Conservation (phyloP, 345 rosid species). For the Lumnitzera racemosa region DNA sequence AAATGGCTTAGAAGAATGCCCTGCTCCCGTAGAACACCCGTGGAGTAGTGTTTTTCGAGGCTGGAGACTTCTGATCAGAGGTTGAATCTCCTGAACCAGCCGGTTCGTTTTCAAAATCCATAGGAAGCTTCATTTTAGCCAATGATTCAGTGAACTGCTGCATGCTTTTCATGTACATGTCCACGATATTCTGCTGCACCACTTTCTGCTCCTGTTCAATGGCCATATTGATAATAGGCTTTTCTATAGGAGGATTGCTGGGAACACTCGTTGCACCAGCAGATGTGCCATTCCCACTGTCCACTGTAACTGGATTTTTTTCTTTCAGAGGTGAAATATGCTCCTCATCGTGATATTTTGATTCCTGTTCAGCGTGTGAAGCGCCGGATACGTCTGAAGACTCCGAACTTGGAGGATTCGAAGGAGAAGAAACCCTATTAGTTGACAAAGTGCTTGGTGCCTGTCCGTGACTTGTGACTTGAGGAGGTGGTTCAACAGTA, state of each 20-base stretch:
- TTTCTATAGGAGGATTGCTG: slow-evolving; percentile 12
- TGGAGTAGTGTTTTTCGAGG: slow-evolving; percentile 59
- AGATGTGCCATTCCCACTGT: slow-evolving; percentile 39
- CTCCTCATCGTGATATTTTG: slow-evolving; percentile 38
- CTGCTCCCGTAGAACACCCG: slow-evolving; percentile 98
- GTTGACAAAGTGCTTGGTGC: slow-evolving; percentile 76
- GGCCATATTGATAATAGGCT: slow-evolving; percentile 42
- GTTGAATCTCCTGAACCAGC: slow-evolving; percentile 75
- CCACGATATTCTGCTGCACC: slow-evolving; percentile 92
- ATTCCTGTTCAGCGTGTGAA: slow-evolving; percentile 13
- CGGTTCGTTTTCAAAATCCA: slow-evolving; percentile 67
- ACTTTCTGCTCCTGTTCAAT: slow-evolving; percentile 68
- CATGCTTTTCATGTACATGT: slow-evolving; percentile 99
- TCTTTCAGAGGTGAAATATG: slow-evolving; percentile 36
- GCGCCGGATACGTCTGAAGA: slow-evolving; percentile 31
- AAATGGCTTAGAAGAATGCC: slow-evolving; percentile 78
- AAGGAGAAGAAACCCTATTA: slow-evolving; percentile 70
- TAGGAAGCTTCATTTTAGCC: slow-evolving; percentile 98
- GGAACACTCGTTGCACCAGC: slow-evolving; percentile 31
- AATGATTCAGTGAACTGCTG: slow-evolving; percentile 98
- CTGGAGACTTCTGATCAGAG: slow-evolving; percentile 64
- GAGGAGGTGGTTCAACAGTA: slow-evolving; percentile 36
- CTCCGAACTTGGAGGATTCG: slow-evolving; percentile 52
- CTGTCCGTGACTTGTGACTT: slow-evolving; percentile 46
- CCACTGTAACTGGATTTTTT: slow-evolving; percentile 27